Percentiles rank a stretch among this genome's conserved stretches.
Evolutionary conservation across 176 grass and related monocot genomes (phyloP).

Genomic region (Oryza longistaminata): DNA sequence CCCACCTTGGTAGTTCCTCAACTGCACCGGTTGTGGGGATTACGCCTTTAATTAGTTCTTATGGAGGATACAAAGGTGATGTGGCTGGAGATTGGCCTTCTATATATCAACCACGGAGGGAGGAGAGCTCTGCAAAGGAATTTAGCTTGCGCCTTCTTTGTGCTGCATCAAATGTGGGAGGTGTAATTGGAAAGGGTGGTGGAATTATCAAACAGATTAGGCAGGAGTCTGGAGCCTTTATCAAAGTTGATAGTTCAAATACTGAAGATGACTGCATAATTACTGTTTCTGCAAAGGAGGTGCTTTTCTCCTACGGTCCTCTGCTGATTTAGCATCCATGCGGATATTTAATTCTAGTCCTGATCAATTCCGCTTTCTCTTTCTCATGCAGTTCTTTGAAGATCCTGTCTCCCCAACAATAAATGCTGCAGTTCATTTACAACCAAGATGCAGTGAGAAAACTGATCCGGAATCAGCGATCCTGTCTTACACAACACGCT

Average conservation of each 20-base stretch:
- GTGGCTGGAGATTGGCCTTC: slow-evolving; percentile 69
- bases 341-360: slow-evolving; percentile 10
- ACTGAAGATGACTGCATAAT: slow-evolving; percentile 89
- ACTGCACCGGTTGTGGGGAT: slow-evolving; percentile 64
- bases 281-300: slow-evolving; percentile 93
- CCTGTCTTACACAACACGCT: slow-evolving; percentile 73
- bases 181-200: slow-evolving; percentile 95
- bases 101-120: slow-evolving; percentile 67
- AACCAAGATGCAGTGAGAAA: slow-evolving; percentile 93
- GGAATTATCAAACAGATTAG: slow-evolving; percentile 95
- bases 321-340: neutral
- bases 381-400: slow-evolving; percentile 83
- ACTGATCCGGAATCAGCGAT: slow-evolving; percentile 67
- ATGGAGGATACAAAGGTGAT: slow-evolving; percentile 77
- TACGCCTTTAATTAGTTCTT: slow-evolving; percentile 59
- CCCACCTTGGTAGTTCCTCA: slow-evolving; percentile 59
- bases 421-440: slow-evolving; percentile 80
- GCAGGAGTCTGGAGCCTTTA: slow-evolving; percentile 92
- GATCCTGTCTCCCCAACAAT: slow-evolving; percentile 89
- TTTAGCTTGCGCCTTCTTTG: slow-evolving; percentile 89
- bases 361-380: slow-evolving; percentile 13
- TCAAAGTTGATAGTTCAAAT: slow-evolving; percentile 81
- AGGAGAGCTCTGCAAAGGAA: slow-evolving; percentile 77
- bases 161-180: slow-evolving; percentile 65
- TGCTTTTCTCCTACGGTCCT: slow-evolving; percentile 30